Conservation (phyloP, 2,329 filamentous ascomycete genomes). For the Ampelomyces quisqualis region DNA sequence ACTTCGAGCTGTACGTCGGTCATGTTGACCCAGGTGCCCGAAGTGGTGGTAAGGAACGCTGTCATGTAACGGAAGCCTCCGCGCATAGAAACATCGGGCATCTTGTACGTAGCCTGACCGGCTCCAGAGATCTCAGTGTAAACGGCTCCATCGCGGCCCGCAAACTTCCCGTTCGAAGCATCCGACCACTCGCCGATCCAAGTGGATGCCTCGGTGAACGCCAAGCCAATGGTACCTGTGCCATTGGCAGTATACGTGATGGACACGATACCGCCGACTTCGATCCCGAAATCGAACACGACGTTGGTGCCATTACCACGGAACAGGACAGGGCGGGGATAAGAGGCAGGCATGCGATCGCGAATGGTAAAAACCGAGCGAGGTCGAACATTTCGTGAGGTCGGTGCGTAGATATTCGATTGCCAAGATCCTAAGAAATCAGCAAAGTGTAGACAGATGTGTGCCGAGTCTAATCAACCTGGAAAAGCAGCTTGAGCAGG, state of each 20-base stretch:
- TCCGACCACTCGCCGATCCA: conserved; percentile 49
- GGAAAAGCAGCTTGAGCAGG: conserved; percentile 54
- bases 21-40: conserved; percentile 41
- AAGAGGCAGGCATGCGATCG: conserved; percentile 31
- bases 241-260: conserved; percentile 52
- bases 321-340: conserved; percentile 36
- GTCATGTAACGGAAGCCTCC: conserved; percentile 59
- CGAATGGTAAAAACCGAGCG: conserved; percentile 45
- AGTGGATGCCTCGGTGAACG: conserved; percentile 47
- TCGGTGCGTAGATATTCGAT: conserved; percentile 57
- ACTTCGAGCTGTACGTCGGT: conserved; percentile 48
- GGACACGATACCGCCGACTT: conserved; percentile 59
- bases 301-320: conserved; percentile 54
- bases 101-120: conserved; percentile 43
- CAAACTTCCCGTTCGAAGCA: conserved; percentile 46
- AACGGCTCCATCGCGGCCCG: conserved; percentile 49
- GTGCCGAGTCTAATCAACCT: conserved; percentile 3
- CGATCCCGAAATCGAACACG: conserved; percentile 60
- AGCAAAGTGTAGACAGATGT: not conserved
- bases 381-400: conserved; percentile 54
- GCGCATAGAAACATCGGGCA: conserved; percentile 49
- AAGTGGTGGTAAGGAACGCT: conserved; percentile 45
- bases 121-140: conserved; percentile 45
- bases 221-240: conserved; percentile 40
- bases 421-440: conserved; percentile 54